Percentiles rank a stretch among this genome's conserved stretches.
Evolutionary conservation across 768 basidiomycete genomes (phyloP).

Genomic region (Termitomyces sp.): DNA sequence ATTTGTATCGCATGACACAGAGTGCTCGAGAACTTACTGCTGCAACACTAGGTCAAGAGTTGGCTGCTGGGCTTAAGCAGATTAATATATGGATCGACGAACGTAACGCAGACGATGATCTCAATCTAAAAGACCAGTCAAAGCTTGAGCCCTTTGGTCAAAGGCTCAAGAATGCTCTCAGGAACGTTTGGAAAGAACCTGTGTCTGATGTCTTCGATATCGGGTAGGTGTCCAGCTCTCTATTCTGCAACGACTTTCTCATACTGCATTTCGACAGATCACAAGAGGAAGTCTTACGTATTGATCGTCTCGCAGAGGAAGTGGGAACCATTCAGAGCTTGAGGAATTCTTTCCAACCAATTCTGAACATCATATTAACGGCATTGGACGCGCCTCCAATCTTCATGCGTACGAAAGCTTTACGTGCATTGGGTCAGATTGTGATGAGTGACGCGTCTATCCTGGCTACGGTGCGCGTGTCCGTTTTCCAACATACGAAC

Average conservation of each 20-base stretch:
- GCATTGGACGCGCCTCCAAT: conserved; percentile 85
- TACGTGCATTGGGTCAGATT: conserved; percentile 86
- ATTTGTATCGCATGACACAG: conserved; percentile 34
- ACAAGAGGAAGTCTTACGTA: conserved; percentile 64
- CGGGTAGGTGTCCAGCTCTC: conserved; percentile 47
- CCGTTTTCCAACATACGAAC: background rate
- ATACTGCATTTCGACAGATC: conserved; percentile 37
- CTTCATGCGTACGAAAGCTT: conserved; percentile 91
- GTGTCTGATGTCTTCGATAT: conserved; percentile 76
- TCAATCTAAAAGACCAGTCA: conserved; percentile 36
- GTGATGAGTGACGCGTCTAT: conserved; percentile 87
- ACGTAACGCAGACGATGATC: conserved; percentile 41
- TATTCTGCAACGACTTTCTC: background rate
- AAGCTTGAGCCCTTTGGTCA: conserved; percentile 49
- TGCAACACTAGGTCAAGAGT: conserved; percentile 78
- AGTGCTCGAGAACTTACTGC: conserved; percentile 82
- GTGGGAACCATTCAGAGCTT: conserved; percentile 76
- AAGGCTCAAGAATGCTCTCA: conserved; percentile 60
- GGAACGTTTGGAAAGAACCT: conserved; percentile 71
- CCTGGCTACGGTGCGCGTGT: conserved; percentile 57
- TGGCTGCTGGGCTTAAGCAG: conserved; percentile 66
- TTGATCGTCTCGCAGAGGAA: conserved; percentile 71
- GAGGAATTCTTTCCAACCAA: conserved; percentile 78
- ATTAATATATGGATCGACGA: conserved; percentile 49
- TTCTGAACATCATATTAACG: conserved; percentile 73